Percentiles rank a stretch among this genome's conserved stretches.
Conservation (phyloP, 2,329 filamentous ascomycete genomes). For the Colletotrichum filicis region DNA sequence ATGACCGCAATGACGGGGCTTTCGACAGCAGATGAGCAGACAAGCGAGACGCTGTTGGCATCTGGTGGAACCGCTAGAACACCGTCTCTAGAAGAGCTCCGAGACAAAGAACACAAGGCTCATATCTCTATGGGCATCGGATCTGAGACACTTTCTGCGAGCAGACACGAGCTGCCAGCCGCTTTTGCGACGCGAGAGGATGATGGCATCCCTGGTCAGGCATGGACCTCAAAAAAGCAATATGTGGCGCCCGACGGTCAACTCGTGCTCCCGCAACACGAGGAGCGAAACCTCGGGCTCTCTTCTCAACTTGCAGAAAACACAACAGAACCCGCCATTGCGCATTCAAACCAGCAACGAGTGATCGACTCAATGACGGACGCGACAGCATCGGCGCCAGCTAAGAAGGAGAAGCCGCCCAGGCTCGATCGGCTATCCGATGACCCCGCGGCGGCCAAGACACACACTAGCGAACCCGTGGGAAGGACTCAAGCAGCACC, state of each 20-base stretch:
- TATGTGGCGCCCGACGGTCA: background rate
- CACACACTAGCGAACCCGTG: background rate
- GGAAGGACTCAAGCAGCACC: background rate
- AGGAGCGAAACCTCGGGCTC: background rate
- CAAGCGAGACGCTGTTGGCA: background rate
- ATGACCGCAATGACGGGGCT: background rate
- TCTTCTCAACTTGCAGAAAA: background rate
- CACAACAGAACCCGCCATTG: background rate
- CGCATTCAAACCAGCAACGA: background rate
- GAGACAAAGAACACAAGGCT: background rate
- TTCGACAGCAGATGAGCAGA: background rate
- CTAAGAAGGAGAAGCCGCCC: background rate
- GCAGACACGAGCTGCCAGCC: slow-evolving; percentile 1
- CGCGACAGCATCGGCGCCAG: background rate
- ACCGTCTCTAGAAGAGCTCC: background rate
- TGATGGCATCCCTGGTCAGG: slow-evolving; percentile 5
- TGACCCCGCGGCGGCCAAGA: background rate
- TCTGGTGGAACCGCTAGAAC: background rate
- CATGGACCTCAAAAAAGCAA: background rate
- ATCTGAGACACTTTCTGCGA: slow-evolving; percentile 23
- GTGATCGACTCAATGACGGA: background rate
- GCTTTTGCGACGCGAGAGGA: background rate
- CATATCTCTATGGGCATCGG: background rate
- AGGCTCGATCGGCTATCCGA: background rate
- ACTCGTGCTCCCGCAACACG: background rate